Conservation (phyloP, 257 asterid species). For the Mitragyna speciosa region DNA sequence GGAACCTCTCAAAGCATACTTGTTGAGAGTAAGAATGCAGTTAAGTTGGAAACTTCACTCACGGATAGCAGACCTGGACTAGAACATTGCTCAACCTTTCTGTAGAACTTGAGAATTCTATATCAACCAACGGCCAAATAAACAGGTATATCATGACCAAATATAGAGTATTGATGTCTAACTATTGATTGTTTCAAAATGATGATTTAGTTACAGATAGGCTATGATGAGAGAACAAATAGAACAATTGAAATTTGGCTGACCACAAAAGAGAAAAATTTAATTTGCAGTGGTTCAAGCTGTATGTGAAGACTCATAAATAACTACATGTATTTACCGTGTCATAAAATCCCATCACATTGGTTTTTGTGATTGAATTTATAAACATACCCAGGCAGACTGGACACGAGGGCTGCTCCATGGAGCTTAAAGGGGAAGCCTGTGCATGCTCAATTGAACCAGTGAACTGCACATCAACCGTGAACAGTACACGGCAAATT, state of each 20-base stretch:
- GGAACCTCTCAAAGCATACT: background rate
- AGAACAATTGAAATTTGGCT: background rate
- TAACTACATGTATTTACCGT: background rate
- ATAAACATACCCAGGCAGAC: constrained; percentile 85
- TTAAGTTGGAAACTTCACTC: background rate
- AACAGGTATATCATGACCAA: background rate
- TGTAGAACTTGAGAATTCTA: background rate
- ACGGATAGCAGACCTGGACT: background rate
- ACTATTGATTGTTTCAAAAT: too few relatives aligned
- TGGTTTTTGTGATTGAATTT: background rate
- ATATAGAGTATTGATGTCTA: background rate
- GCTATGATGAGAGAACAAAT: background rate
- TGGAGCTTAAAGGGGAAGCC: constrained; percentile 61
- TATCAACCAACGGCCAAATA: background rate
- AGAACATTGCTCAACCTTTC: background rate
- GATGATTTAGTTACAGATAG: background rate
- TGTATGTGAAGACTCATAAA: too few relatives aligned
- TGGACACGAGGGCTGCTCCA: constrained; percentile 85
- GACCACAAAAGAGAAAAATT: background rate
- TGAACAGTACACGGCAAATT: constrained; percentile 64
- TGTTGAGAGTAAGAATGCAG: background rate
- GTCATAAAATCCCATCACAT: background rate
- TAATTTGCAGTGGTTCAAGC: background rate
- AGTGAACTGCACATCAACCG: constrained; percentile 77
- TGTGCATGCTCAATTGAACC: constrained; percentile 86